Conservation (phyloP, 2,329 filamentous ascomycete species). For the Ramularia collo-cygni region DNA sequence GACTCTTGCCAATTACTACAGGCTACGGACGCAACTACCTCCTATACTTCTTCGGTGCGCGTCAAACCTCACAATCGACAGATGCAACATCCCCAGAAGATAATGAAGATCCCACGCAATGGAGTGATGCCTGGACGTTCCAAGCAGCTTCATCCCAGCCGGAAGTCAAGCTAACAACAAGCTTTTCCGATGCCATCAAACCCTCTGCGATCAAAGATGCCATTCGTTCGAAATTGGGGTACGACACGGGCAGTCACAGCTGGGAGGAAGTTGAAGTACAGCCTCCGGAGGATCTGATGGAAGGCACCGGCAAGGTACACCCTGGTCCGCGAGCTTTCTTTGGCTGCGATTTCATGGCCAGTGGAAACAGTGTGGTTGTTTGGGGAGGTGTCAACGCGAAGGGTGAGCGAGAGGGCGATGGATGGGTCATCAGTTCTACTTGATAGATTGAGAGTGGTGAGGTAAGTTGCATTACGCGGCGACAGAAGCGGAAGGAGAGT, state of each 20-base stretch:
- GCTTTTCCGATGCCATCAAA: constrained; percentile 28
- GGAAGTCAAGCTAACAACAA: constrained; percentile 21
- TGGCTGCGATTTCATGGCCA: constrained; percentile 31
- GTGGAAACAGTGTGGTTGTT: constrained; percentile 32
- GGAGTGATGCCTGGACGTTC: constrained; percentile 40
- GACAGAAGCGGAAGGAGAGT: too few species aligned
- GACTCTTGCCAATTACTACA: constrained; percentile 36
- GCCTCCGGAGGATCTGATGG: constrained; percentile 28
- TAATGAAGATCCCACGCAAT: constrained; percentile 21
- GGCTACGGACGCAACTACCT: constrained; percentile 41
- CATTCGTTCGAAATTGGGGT: constrained; percentile 35
- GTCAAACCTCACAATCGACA: constrained; percentile 11
- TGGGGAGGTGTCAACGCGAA: constrained; percentile 41
- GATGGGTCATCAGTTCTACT: constrained; percentile 34
- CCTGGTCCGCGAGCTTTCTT: constrained; percentile 39
- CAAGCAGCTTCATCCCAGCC: constrained; percentile 35
- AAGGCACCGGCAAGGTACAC: constrained; percentile 34
- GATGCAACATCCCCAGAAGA: constrained; percentile 17
- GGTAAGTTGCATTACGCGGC: too few species aligned
- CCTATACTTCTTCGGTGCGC: constrained; percentile 36
- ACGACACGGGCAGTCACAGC: constrained; percentile 34
- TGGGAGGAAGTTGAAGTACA: constrained; percentile 39
- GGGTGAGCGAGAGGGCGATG: constrained; percentile 38
- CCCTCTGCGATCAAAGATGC: constrained; percentile 41
- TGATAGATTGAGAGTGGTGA: constrained; percentile 2